Base-by-base conservation (phyloP, 257 asterid genomes). In the Jaltomata sinuosa region DNA sequence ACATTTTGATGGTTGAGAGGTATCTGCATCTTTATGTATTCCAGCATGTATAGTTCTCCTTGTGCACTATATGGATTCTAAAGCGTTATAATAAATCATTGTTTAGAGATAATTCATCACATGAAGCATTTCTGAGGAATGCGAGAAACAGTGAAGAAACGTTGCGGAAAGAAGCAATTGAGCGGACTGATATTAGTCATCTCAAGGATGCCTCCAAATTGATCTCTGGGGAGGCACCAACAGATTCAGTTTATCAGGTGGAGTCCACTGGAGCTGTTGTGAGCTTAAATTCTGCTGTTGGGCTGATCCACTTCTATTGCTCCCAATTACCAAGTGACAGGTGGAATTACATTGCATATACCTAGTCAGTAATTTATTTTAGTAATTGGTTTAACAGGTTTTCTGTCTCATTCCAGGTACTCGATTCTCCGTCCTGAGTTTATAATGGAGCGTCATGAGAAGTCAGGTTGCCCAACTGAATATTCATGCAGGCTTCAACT, bases 1-100 rank as follows among this genome's bases (percentile, higher is more conserved):
- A 97, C 89, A 97, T 95, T 86, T 95, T 97, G 91, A 97, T 97
- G 99, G 97, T 91, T 87, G 99, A 97, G 94, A 97, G 99, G 99
- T 97, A 92, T 57, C 85, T 69, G 67, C 85, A 71, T 47, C 38
- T 78, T 64, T 74, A 49, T 84, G 72, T 78, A 55, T 84, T 80
- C 84, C 84, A 50, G 15, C 82, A 55, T 14, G 40, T 47, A 76
- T 80, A 42, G 76, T 86, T 74, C 11, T 59, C 72, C 36, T 74
- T 83, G 85, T n/a, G 77, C 83, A 27, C 34, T 59, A 61, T 32
- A 25, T 49, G 47, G 15, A 62, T 84, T 57, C 49, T 83, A 50
- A 82, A 47, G 77, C 18, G 85, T 21, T 45, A 29, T 31, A 57
- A 82, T 67, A 57, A 84, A 79, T 81, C 87, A 64, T 85, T 88